Evolutionary conservation across 1,284 basidiomycete species (phyloP), one percentile per base, ranked within the genome.

Genomic region (Inonotus obliquus): DNA sequence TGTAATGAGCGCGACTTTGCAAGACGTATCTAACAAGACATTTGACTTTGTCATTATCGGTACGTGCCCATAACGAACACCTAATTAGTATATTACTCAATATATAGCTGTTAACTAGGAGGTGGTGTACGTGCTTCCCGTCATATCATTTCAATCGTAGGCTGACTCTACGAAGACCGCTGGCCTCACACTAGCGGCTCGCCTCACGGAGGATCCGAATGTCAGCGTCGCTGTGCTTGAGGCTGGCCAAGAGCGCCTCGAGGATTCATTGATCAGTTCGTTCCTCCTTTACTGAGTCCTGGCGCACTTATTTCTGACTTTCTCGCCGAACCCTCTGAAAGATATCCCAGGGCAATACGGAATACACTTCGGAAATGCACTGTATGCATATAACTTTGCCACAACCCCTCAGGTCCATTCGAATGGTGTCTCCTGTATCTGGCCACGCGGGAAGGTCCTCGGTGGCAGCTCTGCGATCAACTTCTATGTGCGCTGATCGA

Each of bases 131-230:
- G 59, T 21, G 2, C 23, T 23, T 11, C 4, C 14, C 35, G 4
- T 21, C 9, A n/a, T 25, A 37, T 23, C 54, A 6, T 6, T 13
- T 58, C 3, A n/a, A 11, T 25, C 3, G 11, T 19, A 23, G 25
- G 14, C 39, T 60, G 11, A 44, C 10, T 38, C 27, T 11, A 9
- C 45, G 10, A 9, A 68, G 68, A 64, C 79, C 4, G 73, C 75
- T 0, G 79, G 79, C 9, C 67, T 77, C 17, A 75, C 76, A 0
- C 69, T 82, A 2, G 81, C 81, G 7, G 71, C 71, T 38, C 72
- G 81, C 2, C 70, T 83, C 19, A 69, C 75, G 0, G 78, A 79
- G 59, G 75, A 82, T 62, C 64, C 74, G 0, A 63, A 67, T 19
- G 68, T 71, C 39, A 73, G 73, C 2, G 75, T 77, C n/a, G 67